Conservation (phyloP, 805 yeast species). For the Henningerozyma blattae region DNA sequence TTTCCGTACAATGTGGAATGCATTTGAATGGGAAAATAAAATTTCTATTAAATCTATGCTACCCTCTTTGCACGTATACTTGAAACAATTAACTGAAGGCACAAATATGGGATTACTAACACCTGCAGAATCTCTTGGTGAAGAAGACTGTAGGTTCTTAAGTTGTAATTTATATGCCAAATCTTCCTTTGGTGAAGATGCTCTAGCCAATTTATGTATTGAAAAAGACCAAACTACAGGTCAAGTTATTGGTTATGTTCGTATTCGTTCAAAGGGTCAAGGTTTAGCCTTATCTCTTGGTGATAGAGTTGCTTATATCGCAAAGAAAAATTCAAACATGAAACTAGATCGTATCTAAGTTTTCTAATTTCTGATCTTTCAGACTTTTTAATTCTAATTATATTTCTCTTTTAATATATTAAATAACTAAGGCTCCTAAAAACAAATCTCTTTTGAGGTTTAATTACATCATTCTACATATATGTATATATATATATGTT, state of each 20-base stretch:
- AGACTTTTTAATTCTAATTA: background rate
- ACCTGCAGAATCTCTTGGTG: slow-evolving; percentile 81
- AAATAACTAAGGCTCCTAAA: too few relatives aligned
- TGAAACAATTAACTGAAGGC: slow-evolving; percentile 54
- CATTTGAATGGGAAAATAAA: slow-evolving; percentile 98
- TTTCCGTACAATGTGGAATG: slow-evolving; percentile 98
- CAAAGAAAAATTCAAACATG: slow-evolving; percentile 40
- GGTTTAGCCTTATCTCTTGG: slow-evolving; percentile 93
- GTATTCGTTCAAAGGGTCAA: slow-evolving; percentile 96
- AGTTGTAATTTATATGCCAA: slow-evolving; percentile 90
- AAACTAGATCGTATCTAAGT: slow-evolving; percentile 21
- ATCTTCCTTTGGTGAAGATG: slow-evolving; percentile 95
- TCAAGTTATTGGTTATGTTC: slow-evolving; percentile 80
- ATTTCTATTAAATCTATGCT: slow-evolving; percentile 71
- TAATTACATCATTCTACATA: too few relatives aligned
- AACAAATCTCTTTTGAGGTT: too few relatives aligned
- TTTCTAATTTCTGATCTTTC: background rate
- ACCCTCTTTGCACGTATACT: slow-evolving; percentile 58
- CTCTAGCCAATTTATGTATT: slow-evolving; percentile 87
- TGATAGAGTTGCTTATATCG: slow-evolving; percentile 80
- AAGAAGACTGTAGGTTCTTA: slow-evolving; percentile 65
- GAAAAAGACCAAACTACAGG: slow-evolving; percentile 62
- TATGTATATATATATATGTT: too few relatives aligned
- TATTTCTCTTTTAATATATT: too few relatives aligned
- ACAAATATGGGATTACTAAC: slow-evolving; percentile 94